These are phyloP conservation scores for Trypanosoma congolense DNA, from an alignment of 208 protist genomes.

Conservation along the genomic window DNA sequence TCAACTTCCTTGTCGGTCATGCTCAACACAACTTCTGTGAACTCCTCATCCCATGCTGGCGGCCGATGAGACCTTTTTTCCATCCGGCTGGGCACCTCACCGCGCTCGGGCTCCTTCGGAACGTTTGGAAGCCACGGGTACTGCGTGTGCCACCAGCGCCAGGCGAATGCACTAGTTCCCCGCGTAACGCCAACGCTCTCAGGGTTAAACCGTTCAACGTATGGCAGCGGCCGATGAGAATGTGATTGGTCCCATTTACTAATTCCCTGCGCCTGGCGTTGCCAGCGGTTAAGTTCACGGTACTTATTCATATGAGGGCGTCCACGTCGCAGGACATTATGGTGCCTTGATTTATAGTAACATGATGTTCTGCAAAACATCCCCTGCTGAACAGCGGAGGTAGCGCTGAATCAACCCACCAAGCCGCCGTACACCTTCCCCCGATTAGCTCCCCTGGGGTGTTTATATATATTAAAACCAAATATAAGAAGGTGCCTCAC, in stretches of 20 bases:
- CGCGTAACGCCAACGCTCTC: conserved; percentile 79
- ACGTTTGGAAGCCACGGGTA: conserved; percentile 88
- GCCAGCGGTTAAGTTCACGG: conserved; percentile 85
- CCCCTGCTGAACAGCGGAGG: background rate
- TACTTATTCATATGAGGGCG: conserved; percentile 87
- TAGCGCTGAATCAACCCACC: background rate
- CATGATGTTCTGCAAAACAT: conserved; percentile 37
- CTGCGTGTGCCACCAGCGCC: conserved; percentile 91
- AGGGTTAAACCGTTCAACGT: conserved; percentile 84
- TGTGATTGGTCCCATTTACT: conserved; percentile 86
- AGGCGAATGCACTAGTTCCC: conserved; percentile 70
- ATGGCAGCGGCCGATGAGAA: conserved; percentile 75
- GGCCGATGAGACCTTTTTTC: conserved; percentile 46
- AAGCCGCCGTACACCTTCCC: background rate
- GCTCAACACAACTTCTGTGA: conserved; percentile 60
- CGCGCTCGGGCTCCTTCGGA: conserved; percentile 20
- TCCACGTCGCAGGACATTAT: conserved; percentile 71
- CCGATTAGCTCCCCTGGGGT: background rate
- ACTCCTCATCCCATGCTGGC: conserved; percentile 77
- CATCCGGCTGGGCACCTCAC: conserved; percentile 28
- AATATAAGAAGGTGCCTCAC: too few species aligned
- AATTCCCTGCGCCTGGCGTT: conserved; percentile 87
- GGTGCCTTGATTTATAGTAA: conserved; percentile 68
- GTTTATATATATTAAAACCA: too few species aligned
- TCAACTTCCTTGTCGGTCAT: conserved; percentile 72